These are phyloP conservation scores for Phytophthora melonis DNA, from an alignment of 352 stramenopile genomes.

Conservation along the genomic window DNA sequence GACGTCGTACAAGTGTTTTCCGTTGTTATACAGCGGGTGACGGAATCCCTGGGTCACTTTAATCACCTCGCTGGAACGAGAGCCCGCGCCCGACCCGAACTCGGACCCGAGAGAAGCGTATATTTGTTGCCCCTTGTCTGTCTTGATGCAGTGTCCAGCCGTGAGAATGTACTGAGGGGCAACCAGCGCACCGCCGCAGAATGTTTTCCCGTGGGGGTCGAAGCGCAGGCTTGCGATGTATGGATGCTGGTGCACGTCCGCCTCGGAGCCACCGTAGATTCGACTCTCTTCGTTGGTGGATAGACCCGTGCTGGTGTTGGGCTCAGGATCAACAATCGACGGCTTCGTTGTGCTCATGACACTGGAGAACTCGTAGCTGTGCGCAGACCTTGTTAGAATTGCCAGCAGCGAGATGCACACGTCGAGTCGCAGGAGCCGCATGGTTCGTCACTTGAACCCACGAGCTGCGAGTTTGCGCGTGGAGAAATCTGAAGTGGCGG, in stretches of 20 bases:
- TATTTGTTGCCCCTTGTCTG: slow-evolving; percentile 21
- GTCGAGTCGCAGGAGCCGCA: slow-evolving; percentile 9
- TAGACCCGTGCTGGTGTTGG: slow-evolving; percentile 16
- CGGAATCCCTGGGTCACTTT: slow-evolving; percentile 18
- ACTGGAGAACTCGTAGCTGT: slow-evolving; percentile 15
- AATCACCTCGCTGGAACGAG: slow-evolving; percentile 25
- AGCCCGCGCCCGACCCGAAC: slow-evolving; percentile 13
- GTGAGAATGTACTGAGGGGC: slow-evolving; percentile 69
- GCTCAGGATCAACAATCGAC: background rate
- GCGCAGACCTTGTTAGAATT: background rate
- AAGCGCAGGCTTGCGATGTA: slow-evolving; percentile 68
- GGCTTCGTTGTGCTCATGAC: background rate
- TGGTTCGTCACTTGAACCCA: background rate
- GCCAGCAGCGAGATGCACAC: background rate
- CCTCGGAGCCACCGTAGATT: slow-evolving; percentile 71
- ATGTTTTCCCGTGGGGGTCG: slow-evolving; percentile 46
- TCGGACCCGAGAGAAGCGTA: slow-evolving; percentile 37
- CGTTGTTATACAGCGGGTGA: slow-evolving; percentile 34
- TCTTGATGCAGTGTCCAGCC: slow-evolving; percentile 71
- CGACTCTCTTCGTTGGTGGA: slow-evolving; percentile 51
- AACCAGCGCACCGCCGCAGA: slow-evolving; percentile 70
- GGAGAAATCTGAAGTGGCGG: slow-evolving; percentile 21
- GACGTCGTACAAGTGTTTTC: slow-evolving; percentile 42
- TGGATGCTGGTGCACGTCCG: slow-evolving; percentile 56
- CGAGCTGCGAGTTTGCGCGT: background rate